Base-by-base conservation (phyloP, 75 land plant species). In the Cunninghamia lanceolata region DNA sequence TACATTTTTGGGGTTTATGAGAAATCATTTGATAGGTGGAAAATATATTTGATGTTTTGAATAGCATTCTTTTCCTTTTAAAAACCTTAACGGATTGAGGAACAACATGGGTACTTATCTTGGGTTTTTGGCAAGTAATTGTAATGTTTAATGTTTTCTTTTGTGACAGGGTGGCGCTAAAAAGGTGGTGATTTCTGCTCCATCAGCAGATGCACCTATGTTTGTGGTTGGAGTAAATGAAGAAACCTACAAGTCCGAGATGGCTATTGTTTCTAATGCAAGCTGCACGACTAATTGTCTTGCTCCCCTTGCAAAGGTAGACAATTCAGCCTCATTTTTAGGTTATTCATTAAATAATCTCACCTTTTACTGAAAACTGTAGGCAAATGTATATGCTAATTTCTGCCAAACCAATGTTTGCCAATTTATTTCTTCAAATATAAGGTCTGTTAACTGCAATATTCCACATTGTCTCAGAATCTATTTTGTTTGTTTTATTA, bases 121-220 rank as follows among this genome's bases (percentile, higher is more conserved):
- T 16, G 39, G 10, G 36, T 75, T 75, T 21, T 81, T 45, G n/a
- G 25, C 16, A 50, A 28, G 71, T 25, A 4, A 9, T 56, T 50
- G 50, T 39, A 35, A 83, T 50, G 9, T 5, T 46, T 34, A 82
- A 19, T 16, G 8, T 82, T 86, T 84, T 52, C 43, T 52, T 83
- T 28, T 39, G 81, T 11, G 68, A 53, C 90, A 97, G 96, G 99
- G 99, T 85, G 99, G 99, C 77, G 99, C 99, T 19, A 98, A 96
- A 93, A 98, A 98, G 86, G 99, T 98, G 17, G 90, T 98, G 30
- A 98, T 98, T 47, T 96, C 99, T 39, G 99, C 99, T 54, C 99
- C 99, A 70, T 98, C 99, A 25, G 99, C 93, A 85, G 99, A 98
- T 91, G 99, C 99, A 4, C 99, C 99, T 0, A 98, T 98, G 99